Evolutionary conservation across 2,329 filamentous ascomycete genomes (phyloP).

Genomic region (Colletotrichum navitas): DNA sequence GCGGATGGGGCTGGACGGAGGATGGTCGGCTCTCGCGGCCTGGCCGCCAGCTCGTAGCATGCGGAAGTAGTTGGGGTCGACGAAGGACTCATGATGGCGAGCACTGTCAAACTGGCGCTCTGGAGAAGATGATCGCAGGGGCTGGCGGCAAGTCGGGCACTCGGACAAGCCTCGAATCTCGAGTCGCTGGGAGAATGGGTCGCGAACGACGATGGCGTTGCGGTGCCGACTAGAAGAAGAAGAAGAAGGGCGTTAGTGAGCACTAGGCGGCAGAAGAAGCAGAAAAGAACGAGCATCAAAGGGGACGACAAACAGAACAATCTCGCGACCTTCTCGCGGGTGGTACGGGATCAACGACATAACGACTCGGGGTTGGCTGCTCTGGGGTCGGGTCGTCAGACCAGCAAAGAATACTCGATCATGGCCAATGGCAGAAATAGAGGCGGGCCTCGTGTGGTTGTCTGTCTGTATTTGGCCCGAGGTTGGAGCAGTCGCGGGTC

Average conservation of each 20-base stretch:
- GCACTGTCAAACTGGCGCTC: slow-evolving; percentile 64
- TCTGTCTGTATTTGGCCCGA: no score
- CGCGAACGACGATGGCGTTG: slow-evolving; percentile 92
- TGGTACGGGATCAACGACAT: slow-evolving; percentile 84
- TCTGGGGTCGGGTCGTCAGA: slow-evolving; percentile 34
- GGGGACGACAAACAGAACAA: slow-evolving; percentile 79
- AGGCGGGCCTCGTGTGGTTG: not conserved
- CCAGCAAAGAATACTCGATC: slow-evolving; percentile 9
- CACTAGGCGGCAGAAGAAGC: not conserved
- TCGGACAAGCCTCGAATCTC: slow-evolving; percentile 82
- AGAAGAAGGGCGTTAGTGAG: slow-evolving; percentile 2
- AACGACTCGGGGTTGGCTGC: slow-evolving; percentile 8
- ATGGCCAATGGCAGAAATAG: slow-evolving; percentile 9
- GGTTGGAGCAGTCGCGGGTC: not conserved
- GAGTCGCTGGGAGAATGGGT: slow-evolving; percentile 85
- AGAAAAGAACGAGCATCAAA: not conserved
- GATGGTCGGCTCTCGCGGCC: slow-evolving; percentile 60
- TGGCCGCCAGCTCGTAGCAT: slow-evolving; percentile 77
- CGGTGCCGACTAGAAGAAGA: slow-evolving; percentile 81
- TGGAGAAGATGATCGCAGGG: slow-evolving; percentile 66
- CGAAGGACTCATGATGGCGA: slow-evolving; percentile 73
- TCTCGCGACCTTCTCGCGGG: slow-evolving; percentile 78
- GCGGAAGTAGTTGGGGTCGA: slow-evolving; percentile 94
- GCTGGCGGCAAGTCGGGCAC: slow-evolving; percentile 92
- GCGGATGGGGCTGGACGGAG: slow-evolving; percentile 66